Conservation (phyloP, 257 asterid species). For the Leonotis leonurus region DNA sequence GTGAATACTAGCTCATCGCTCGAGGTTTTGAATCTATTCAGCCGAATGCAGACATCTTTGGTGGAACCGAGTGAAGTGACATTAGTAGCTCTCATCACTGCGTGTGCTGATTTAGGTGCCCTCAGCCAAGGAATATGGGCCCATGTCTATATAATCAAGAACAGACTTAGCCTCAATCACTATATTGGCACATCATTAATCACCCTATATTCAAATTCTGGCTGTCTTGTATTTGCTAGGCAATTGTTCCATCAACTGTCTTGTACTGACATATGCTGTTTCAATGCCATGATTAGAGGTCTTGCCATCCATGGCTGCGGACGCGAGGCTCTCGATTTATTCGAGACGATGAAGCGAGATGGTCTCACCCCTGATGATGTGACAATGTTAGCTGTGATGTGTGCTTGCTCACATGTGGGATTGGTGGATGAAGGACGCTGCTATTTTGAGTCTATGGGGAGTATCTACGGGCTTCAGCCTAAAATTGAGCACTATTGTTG, state of each 20-base stretch:
- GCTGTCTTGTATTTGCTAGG: constrained; percentile 41
- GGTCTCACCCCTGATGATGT: constrained; percentile 40
- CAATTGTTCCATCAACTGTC: constrained; percentile 44
- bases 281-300: constrained; percentile 67
- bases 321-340: constrained; percentile 44
- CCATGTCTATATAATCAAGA: constrained; percentile 37
- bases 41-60: constrained; percentile 42
- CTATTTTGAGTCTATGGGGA: constrained; percentile 40
- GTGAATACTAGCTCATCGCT: constrained; percentile 26
- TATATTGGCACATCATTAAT: constrained; percentile 52
- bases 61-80: constrained; percentile 52
- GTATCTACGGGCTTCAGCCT: constrained; percentile 40
- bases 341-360: constrained; percentile 36
- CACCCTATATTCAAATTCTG: constrained; percentile 49
- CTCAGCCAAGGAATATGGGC: constrained; percentile 58
- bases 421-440: constrained; percentile 52
- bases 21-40: constrained; percentile 53
- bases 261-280: constrained; percentile 42
- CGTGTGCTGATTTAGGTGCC: constrained; percentile 61
- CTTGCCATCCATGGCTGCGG: constrained; percentile 60
- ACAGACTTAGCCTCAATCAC: constrained; percentile 33
- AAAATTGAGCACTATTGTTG: constrained; percentile 62
- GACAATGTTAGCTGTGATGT: constrained; percentile 47
- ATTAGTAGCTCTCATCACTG: constrained; percentile 42
- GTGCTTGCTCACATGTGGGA: constrained; percentile 69